Evolutionary conservation across 164 flowering plant species (phyloP).

Genomic region (Umbellularia californica): DNA sequence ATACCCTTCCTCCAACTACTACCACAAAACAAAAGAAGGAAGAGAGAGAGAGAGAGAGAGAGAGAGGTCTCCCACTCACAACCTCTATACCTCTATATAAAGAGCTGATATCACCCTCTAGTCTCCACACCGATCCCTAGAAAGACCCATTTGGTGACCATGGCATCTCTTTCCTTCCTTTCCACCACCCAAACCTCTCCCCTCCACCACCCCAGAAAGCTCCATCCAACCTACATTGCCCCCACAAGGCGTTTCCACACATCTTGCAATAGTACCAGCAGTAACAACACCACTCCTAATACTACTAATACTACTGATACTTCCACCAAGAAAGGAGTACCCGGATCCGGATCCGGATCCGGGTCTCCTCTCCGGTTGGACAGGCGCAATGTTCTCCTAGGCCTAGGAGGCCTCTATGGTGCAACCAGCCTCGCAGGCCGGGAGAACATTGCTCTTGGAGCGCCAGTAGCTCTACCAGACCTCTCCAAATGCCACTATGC

Average conservation of each 20-base stretch:
- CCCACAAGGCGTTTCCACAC: not conserved
- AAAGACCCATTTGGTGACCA: not conserved
- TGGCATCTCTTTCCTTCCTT: not conserved
- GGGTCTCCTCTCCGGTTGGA: not conserved
- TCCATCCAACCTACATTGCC: not conserved
- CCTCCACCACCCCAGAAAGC: not conserved
- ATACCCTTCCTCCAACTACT: no score
- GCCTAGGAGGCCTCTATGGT: constrained; percentile 2
- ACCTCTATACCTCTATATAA: no score
- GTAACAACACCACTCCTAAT: not conserved
- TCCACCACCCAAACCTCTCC: not conserved
- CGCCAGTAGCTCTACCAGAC: not conserved
- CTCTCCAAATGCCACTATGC: not conserved
- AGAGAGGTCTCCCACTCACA: no score
- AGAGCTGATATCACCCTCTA: no score
- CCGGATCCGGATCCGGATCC: not conserved
- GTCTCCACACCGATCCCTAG: no score
- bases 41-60: no score
- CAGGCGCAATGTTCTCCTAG: constrained; percentile 4
- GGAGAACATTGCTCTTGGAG: not conserved
- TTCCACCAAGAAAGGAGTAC: not conserved
- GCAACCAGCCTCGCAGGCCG: not conserved
- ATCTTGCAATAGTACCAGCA: not conserved
- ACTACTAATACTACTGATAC: not conserved
- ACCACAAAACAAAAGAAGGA: no score